Conservation (phyloP, 2,329 filamentous ascomycete genomes). For the Cladosporium velox region DNA sequence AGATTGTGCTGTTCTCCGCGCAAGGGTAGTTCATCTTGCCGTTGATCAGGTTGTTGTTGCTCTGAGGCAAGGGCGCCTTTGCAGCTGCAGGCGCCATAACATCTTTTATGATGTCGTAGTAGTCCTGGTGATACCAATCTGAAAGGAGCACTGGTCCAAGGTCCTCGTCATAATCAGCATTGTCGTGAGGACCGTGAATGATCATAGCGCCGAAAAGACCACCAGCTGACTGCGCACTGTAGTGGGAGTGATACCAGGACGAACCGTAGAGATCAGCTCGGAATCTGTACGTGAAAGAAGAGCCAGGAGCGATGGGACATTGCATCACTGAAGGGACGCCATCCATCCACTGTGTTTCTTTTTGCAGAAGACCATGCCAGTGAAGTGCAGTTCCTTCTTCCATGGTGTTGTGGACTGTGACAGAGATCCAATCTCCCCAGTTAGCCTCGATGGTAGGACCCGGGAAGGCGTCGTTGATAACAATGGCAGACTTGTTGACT, state of each 20-base stretch:
- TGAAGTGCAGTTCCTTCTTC: constrained; percentile 53
- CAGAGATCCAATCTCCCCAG: constrained; percentile 40
- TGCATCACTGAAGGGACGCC: constrained; percentile 51
- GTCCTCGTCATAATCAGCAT: constrained; percentile 47
- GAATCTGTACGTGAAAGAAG: constrained; percentile 42
- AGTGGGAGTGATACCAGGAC: constrained; percentile 46
- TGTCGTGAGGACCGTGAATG: constrained; percentile 46
- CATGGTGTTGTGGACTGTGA: constrained; percentile 40
- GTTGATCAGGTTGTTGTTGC: constrained; percentile 39
- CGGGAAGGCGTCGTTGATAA: constrained; percentile 39
- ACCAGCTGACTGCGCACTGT: constrained; percentile 44
- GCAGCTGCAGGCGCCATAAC: constrained; percentile 33
- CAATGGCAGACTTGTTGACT: constrained; percentile 32
- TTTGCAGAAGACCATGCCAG: constrained; percentile 54
- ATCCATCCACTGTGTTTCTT: constrained; percentile 56
- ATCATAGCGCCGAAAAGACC: constrained; percentile 47
- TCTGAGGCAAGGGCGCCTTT: constrained; percentile 31
- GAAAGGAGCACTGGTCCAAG: constrained; percentile 45
- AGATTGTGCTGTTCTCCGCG: constrained; percentile 33
- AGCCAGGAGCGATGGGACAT: constrained; percentile 46
- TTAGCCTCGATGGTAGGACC: constrained; percentile 37
- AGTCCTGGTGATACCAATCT: constrained; percentile 47
- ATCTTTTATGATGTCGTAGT: constrained; percentile 35
- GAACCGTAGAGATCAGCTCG: constrained; percentile 45
- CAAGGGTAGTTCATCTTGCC: constrained; percentile 38